Evolutionary conservation across 345 rosid species (phyloP), one percentile per base, ranked within the genome.

Genomic region (Ailanthus altissimus): DNA sequence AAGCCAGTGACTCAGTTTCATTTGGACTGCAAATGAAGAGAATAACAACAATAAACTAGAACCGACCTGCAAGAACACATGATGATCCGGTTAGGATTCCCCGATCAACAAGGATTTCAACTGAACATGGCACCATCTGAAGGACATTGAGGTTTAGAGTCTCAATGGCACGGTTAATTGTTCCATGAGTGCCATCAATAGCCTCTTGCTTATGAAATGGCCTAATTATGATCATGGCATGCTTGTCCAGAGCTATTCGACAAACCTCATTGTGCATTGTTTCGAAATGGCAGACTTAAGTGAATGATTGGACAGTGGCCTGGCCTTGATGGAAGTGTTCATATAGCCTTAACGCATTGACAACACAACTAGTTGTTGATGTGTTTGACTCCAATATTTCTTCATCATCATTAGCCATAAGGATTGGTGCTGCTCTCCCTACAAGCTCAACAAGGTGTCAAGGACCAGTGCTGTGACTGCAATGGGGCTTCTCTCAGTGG

Each of bases 181-280:
- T 59, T 23, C 71, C 86, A 13, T 82, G 36, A 8, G 20, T 4
- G 25, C 90, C 92, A 49, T 79, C 85, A 3, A 74, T 36, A 1
- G 65, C 67, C 86, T 86, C 84, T 67, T 74, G 81, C 79, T 77
- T 80, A 73, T 88, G 90, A 67, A 86, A 86, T 5, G 92, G 92
- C 11, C 85, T 45, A 8, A 88, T 53, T 6, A 86, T 42, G 13
- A 86, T 63, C 58, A 73, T 72, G 2, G 78, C 74, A 2, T 61
- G 71, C 50, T 82, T 79, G 9, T 86, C 84, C 2, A 74, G 20
- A 1, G 92, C 90, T 12, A 88, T 76, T 23, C 79, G 79, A 77
- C 84, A 80, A 3, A 86, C 78, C 11, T 88, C 82, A 13, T 81
- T 69, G 60, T 88, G 83, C 86, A 89, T 83, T 3, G 75, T 65